Evolutionary conservation across 164 flowering plant species (phyloP).

Genomic region (Dillenia turbinata): DNA sequence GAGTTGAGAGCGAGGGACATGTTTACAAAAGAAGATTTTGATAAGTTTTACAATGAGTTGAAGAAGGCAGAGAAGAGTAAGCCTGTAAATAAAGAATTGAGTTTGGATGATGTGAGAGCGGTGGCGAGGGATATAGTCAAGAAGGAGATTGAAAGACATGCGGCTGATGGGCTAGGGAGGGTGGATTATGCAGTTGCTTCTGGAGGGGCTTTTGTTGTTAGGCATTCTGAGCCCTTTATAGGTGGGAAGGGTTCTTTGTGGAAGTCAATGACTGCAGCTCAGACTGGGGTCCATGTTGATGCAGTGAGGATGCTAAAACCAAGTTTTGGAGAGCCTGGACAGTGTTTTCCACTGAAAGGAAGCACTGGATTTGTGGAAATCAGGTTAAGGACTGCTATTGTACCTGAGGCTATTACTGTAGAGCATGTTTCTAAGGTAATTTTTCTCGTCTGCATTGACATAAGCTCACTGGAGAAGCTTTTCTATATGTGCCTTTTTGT

Average conservation of each 20-base stretch:
- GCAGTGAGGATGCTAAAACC: constrained; percentile 69
- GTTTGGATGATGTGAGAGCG: constrained; percentile 53
- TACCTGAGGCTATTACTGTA: constrained; percentile 80
- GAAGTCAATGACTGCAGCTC: constrained; percentile 9
- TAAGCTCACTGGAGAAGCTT: too few species aligned
- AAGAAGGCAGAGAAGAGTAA: constrained; percentile 16
- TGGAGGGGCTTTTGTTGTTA: constrained; percentile 57
- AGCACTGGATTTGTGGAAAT: constrained; percentile 67
- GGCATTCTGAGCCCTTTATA: constrained; percentile 59
- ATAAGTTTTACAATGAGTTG: constrained; percentile 38
- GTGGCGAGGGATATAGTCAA: constrained; percentile 57
- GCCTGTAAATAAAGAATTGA: constrained; percentile 18
- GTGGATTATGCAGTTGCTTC: constrained; percentile 78
- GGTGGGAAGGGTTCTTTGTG: constrained; percentile 27
- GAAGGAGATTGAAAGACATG: constrained; percentile 79
- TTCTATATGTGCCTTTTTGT: too few species aligned
- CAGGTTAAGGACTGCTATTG: constrained; percentile 55
- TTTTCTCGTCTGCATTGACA: not conserved
- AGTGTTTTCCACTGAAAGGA: constrained; percentile 79
- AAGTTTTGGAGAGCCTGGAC: constrained; percentile 94
- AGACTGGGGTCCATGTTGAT: constrained; percentile 30
- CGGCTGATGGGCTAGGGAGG: constrained; percentile 81
- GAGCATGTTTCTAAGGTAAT: constrained; percentile 88
- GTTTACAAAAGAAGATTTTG: constrained; percentile 54
- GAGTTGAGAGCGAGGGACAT: constrained; percentile 27